A percentile compares a stretch with the other conserved stretches of the same genome.
These are phyloP conservation scores for Cupressus sempervirens DNA, from an alignment of 75 land plant genomes.

Conservation along the genomic window DNA sequence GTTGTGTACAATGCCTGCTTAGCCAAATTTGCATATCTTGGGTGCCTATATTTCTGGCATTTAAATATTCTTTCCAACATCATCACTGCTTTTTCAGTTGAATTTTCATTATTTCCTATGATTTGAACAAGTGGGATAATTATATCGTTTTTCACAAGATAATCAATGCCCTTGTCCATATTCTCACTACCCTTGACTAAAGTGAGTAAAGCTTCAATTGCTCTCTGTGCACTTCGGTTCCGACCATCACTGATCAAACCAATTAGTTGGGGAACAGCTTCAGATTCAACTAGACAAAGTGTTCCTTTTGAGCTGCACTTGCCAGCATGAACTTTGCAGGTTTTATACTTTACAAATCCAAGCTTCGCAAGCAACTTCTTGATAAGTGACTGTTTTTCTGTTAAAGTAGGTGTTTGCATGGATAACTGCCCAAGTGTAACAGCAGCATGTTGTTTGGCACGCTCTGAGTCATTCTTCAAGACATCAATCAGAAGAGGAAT, in stretches of 20 bases:
- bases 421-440: constrained; percentile 10
- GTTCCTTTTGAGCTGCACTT: constrained; percentile 22
- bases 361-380: constrained; percentile 19
- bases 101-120: constrained; percentile 16
- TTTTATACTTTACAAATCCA: constrained; percentile 19
- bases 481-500: constrained; percentile 12
- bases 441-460: constrained; percentile 18
- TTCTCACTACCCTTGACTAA: constrained; percentile 10
- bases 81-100: constrained; percentile 24
- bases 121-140: constrained; percentile 8
- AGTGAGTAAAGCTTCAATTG: constrained; percentile 18
- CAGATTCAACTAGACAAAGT: constrained; percentile 29
- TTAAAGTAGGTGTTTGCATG: constrained; percentile 14
- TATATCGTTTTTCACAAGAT: constrained; percentile 16
- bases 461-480: constrained; percentile 15
- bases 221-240: constrained; percentile 12
- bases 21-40: constrained; percentile 16
- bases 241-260: constrained; percentile 12
- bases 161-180: constrained; percentile 20
- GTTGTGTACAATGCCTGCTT: constrained; percentile 18
- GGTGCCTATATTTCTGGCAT: constrained; percentile 14
- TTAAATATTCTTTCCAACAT: constrained; percentile 28
- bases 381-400: constrained; percentile 14
- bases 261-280: constrained; percentile 18
- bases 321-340: constrained; percentile 25